These are phyloP conservation scores for Brasenia schreberi DNA, from an alignment of 164 flowering plant species.

Conservation along the genomic window DNA sequence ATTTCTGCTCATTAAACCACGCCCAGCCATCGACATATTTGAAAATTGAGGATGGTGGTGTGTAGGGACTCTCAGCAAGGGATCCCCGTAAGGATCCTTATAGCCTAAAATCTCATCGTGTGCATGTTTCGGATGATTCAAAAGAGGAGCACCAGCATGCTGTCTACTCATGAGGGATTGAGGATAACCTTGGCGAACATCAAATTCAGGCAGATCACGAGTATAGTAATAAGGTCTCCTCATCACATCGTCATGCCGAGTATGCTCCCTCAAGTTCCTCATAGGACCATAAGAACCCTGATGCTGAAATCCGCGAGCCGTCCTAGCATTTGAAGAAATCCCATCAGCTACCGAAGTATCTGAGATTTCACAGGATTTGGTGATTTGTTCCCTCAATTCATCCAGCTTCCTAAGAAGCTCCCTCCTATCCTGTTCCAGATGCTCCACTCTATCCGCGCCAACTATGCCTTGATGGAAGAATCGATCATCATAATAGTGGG, in stretches of 20 bases:
- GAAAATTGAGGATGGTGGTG: constrained; percentile 17
- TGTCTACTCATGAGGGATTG: background rate
- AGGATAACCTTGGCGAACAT: background rate
- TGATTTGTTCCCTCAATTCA: constrained; percentile 59
- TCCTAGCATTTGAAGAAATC: constrained; percentile 22
- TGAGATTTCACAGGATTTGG: constrained; percentile 27
- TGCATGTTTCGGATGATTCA: constrained; percentile 1
- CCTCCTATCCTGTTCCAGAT: constrained; percentile 44
- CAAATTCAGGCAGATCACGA: background rate
- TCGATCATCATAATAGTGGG: constrained; percentile 15
- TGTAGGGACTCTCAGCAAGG: constrained; percentile 18
- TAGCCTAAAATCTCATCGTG: constrained; percentile 29
- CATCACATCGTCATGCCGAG: background rate
- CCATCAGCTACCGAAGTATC: constrained; percentile 23
- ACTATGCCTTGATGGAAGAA: constrained; percentile 9
- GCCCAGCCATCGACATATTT: background rate
- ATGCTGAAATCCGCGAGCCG: constrained; percentile 4
- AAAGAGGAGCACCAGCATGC: background rate
- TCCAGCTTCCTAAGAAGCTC: constrained; percentile 47
- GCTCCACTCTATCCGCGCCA: constrained; percentile 20
- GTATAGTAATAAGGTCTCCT: background rate
- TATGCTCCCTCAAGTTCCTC: constrained; percentile 1
- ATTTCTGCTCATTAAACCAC: background rate
- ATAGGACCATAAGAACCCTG: constrained; percentile 28
- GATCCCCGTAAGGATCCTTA: constrained; percentile 26